A percentile compares a stretch with the other conserved stretches of the same genome.
phyloP scores from a whole-genome alignment of 352 stramenopile species.

The Halophytophthora batemanensis region DNA sequence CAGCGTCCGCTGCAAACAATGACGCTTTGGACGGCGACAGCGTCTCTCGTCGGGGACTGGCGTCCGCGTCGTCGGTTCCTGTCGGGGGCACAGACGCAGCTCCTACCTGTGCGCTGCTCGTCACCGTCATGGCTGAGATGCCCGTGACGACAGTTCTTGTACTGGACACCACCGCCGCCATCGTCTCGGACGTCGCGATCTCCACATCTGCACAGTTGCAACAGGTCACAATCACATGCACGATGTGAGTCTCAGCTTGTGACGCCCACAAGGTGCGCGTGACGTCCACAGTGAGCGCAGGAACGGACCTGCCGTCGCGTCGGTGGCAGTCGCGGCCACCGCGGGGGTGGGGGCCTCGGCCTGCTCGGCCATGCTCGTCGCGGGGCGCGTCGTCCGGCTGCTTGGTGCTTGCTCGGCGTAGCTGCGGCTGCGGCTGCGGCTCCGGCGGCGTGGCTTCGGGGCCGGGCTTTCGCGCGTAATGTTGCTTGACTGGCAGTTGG shows the following conservation, averaged over 20 bases:
- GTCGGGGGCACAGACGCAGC: background rate
- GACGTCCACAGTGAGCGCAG: too few species aligned
- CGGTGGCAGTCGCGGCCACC: too few species aligned
- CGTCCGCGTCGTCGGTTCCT: constrained; percentile 7
- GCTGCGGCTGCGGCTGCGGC: too few species aligned
- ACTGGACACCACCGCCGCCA: background rate
- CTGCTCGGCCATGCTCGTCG: too few species aligned
- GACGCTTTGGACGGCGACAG: constrained; percentile 47
- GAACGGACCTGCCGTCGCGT: too few species aligned
- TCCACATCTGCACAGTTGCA: background rate
- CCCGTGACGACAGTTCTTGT: background rate
- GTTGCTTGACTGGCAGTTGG: too few species aligned
- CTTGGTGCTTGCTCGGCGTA: too few species aligned
- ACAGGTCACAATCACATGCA: background rate
- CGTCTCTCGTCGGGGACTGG: constrained; percentile 27
- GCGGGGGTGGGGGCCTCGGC: too few species aligned
- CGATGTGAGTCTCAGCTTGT: background rate
- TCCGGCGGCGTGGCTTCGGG: too few species aligned
- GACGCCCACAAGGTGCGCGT: background rate
- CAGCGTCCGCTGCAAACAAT: constrained; percentile 21
- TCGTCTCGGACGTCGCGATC: constrained; percentile 1
- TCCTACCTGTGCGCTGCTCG: background rate
- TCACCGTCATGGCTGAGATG: background rate
- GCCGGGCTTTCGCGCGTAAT: too few species aligned
- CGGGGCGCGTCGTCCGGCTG: too few species aligned